Evolutionary conservation across 805 yeast genomes (phyloP).

Genomic region (Candida koratica): DNA sequence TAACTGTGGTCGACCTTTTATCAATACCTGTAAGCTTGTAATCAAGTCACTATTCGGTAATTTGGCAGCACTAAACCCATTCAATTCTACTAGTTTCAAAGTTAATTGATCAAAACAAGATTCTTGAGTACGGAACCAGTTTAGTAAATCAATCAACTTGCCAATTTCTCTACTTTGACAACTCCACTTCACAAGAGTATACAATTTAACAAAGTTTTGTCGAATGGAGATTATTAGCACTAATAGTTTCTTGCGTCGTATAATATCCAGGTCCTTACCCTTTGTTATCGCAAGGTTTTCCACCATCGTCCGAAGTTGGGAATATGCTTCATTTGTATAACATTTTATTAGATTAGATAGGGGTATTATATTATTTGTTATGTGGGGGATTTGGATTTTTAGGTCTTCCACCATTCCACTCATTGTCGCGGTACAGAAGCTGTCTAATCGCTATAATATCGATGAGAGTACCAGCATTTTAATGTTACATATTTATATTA

Average conservation of each 20-base stretch:
- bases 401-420: slow-evolving; percentile 1
- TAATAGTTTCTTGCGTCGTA: slow-evolving; percentile 65
- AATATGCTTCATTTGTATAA: slow-evolving; percentile 58
- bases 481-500: too few species aligned
- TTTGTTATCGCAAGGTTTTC: slow-evolving; percentile 52
- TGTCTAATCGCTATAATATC: too few species aligned
- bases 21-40: slow-evolving; percentile 82
- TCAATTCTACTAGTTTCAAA: slow-evolving; percentile 63
- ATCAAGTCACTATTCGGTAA: slow-evolving; percentile 86
- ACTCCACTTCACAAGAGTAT: slow-evolving; percentile 89
- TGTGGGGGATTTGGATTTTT: slow-evolving; percentile 53
- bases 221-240: slow-evolving; percentile 67
- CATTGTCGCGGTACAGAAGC: slow-evolving; percentile 2
- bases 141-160: slow-evolving; percentile 75
- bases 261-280: slow-evolving; percentile 45
- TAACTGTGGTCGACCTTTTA: slow-evolving; percentile 70
- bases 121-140: slow-evolving; percentile 82
- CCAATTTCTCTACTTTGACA: slow-evolving; percentile 67
- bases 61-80: slow-evolving; percentile 80
- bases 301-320: slow-evolving; percentile 56
- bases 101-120: slow-evolving; percentile 57
- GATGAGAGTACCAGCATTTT: too few species aligned
- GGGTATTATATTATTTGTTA: slow-evolving; percentile 66
- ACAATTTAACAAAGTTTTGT: slow-evolving; percentile 78
- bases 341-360: slow-evolving; percentile 55